Evolutionary conservation across 2,329 filamentous ascomycete genomes (phyloP).

Genomic region (Pseudogymnoascus sp.): DNA sequence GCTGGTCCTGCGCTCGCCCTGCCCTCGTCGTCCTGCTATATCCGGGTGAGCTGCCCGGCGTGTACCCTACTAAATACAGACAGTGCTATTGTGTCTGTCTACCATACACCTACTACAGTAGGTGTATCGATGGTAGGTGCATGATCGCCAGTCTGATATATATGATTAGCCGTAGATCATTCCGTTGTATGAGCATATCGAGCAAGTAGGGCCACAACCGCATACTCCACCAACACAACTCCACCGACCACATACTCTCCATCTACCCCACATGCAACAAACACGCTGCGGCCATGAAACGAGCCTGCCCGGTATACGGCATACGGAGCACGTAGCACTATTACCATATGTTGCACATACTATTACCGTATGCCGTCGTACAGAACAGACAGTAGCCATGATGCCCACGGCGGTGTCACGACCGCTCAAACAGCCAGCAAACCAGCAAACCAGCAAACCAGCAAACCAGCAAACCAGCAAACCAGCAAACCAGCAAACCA

Average conservation of each 20-base stretch:
- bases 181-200: not conserved
- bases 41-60: not conserved
- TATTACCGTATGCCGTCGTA: not conserved
- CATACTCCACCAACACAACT: not conserved
- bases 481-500: too few relatives aligned
- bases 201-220: not conserved
- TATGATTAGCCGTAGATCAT: not conserved
- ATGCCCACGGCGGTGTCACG: not conserved
- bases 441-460: too few relatives aligned
- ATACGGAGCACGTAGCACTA: not conserved
- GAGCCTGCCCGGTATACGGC: not conserved
- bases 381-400: not conserved
- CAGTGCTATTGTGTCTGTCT: not conserved
- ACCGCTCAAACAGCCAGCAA: not conserved
- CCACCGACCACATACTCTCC: not conserved
- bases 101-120: too few relatives aligned
- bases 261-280: not conserved
- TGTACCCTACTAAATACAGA: not conserved
- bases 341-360: not conserved
- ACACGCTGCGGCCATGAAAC: not conserved
- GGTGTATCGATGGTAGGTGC: not conserved
- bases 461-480: too few relatives aligned
- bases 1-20: too few relatives aligned
- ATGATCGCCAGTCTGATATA: not conserved
- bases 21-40: not conserved